Conservation (phyloP, 2,329 filamentous ascomycete genomes). For the Colletotrichum plurivorum region DNA sequence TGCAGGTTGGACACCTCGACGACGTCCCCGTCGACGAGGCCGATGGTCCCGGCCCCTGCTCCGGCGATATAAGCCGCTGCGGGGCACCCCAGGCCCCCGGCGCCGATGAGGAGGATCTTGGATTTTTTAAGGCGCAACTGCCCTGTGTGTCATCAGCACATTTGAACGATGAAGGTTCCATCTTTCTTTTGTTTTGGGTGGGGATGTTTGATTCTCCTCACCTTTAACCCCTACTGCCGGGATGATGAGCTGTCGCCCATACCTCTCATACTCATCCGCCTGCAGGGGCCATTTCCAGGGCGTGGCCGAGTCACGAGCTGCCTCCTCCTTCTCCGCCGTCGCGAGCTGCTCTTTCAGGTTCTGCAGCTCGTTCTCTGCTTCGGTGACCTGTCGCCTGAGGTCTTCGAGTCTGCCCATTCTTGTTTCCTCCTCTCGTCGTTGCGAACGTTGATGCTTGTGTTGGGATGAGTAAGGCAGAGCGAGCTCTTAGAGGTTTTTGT, state of each 20-base stretch:
- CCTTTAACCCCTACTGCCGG: conserved; percentile 84
- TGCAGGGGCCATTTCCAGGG: conserved; percentile 76
- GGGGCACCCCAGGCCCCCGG: conserved; percentile 92
- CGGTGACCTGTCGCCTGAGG: conserved; percentile 63
- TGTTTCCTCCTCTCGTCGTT: neutral
- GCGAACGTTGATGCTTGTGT: neutral
- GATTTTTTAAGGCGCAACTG: conserved; percentile 81
- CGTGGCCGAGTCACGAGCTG: conserved; percentile 35
- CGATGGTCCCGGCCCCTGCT: conserved; percentile 86
- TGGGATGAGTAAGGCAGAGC: conserved; percentile 13
- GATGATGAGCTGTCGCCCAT: conserved; percentile 92
- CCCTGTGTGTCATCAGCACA: conserved; percentile 60
- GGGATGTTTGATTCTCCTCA: conserved; percentile 48
- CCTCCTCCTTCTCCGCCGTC: conserved; percentile 52
- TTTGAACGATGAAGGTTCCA: neutral
- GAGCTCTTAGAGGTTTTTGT: neutral
- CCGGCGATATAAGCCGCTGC: conserved; percentile 94
- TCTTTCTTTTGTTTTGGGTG: neutral
- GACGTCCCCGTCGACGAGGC: conserved; percentile 87
- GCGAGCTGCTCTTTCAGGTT: conserved; percentile 61
- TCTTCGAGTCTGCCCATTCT: conserved; percentile 57
- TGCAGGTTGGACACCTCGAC: conserved; percentile 95
- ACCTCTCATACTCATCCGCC: conserved; percentile 84
- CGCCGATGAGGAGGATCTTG: conserved; percentile 85
- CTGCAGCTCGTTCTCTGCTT: conserved; percentile 63